Evolutionary conservation across 495 filamentous ascomycete genomes (phyloP), one percentile per base, ranked within the genome.

Genomic region (Xylaria intraflava): DNA sequence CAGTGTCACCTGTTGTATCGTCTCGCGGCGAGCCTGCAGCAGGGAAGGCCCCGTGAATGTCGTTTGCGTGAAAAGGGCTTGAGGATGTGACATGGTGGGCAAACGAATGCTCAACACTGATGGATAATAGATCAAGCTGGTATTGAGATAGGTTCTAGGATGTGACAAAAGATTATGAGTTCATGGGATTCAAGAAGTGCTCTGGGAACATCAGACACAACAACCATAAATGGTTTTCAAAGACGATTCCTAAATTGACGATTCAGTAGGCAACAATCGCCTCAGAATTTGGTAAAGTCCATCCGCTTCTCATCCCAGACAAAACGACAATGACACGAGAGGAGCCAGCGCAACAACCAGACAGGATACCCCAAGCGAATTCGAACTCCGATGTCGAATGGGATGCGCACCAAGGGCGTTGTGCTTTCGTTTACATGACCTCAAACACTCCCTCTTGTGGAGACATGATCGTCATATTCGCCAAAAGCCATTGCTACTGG

Each of bases 1-100:
- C 12, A 70, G 62, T 2, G 76, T 78, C 39, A 69, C 60, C 9
- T 55, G 58, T n/a, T 64, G 65, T 17, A 75, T 66, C 9, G 71
- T 69, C 40, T 72, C 49, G n/a, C 73, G 69, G 24, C 73, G 72
- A 29, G 58, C 35, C 33, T 56, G 66, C 55, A 73, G 67, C 41
- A 76, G 41, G 14, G 66, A 67, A 1, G 60, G 49, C 24, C 62
- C 66, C 23, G 56, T 56, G 56, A 69, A 69, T 8, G 49, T 30
- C 9, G 66, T 69, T 14, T 67, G 58, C 20, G 56, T 9, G 46
- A 69, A 69, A n/a, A 59, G 53, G 8, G 46, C 53, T 45, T 69
- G 66, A 6, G 65, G 66, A 49, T 67, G 59, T 16, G 66, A 55
- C 60, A 65, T 65, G 26, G 41, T 52, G 43, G 26, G 50, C 50